phyloP scores from a whole-genome alignment of 2,329 filamentous ascomycete species.

The Zasmidium cellare region DNA sequence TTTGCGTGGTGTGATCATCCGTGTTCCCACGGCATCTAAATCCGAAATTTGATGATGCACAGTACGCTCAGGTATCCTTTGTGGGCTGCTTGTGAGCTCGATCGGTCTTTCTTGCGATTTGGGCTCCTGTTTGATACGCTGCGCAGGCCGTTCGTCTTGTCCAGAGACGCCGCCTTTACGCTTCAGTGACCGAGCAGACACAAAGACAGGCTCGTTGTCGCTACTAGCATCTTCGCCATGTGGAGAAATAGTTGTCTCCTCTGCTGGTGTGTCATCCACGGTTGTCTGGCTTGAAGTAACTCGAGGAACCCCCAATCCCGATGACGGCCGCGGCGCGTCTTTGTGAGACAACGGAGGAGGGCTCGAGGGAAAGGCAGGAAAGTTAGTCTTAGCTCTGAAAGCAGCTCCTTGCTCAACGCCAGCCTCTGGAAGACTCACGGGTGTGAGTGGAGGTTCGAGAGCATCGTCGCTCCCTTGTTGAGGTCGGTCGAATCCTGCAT shows the following conservation, averaged over 20 bases:
- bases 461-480: neutral
- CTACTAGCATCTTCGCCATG: constrained; percentile 24
- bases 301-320: neutral
- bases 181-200: constrained; percentile 45
- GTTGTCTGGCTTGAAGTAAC: constrained; percentile 48
- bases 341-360: neutral
- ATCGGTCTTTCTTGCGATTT: constrained; percentile 27
- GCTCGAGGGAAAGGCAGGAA: constrained; percentile 4
- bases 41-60: constrained; percentile 44
- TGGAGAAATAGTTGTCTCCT: constrained; percentile 4
- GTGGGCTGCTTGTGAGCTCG: constrained; percentile 40
- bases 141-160: constrained; percentile 17
- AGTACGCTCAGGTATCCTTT: constrained; percentile 15
- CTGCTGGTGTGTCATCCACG: constrained; percentile 19
- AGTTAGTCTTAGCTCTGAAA: neutral
- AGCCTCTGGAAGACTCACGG: neutral
- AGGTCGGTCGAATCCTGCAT: neutral
- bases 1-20: constrained; percentile 36
- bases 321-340: neutral
- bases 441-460: neutral
- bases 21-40: constrained; percentile 40
- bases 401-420: neutral
- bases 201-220: constrained; percentile 44
- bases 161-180: constrained; percentile 38
- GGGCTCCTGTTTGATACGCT: constrained; percentile 30